Evolutionary conservation across 345 rosid genomes (phyloP).

Genomic region (Geranium brycei): DNA sequence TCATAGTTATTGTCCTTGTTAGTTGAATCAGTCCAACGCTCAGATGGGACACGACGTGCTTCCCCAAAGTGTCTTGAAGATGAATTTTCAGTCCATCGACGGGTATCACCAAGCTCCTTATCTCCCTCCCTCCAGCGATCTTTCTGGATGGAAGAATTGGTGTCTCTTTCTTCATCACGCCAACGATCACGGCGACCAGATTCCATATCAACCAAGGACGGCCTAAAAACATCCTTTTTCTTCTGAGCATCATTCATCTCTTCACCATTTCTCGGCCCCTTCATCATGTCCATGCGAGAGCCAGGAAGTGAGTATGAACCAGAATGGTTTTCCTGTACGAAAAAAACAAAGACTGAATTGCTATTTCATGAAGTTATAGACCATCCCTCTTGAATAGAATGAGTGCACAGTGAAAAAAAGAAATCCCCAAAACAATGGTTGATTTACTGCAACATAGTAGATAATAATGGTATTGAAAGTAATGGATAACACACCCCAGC

Average conservation of each 20-base stretch:
- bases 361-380: background rate
- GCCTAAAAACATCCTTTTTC: constrained; percentile 75
- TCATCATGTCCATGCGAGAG: constrained; percentile 28
- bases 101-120: constrained; percentile 58
- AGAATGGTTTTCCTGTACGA: constrained; percentile 43
- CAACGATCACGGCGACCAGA: constrained; percentile 70
- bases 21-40: constrained; percentile 68
- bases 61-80: constrained; percentile 53
- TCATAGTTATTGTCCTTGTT: constrained; percentile 60
- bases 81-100: constrained; percentile 61
- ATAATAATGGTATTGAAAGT: background rate
- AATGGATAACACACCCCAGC: constrained; percentile 44
- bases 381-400: background rate
- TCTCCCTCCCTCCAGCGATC: constrained; percentile 83
- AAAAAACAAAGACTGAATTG: background rate
- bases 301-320: constrained; percentile 26
- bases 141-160: constrained; percentile 44
- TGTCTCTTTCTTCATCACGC: constrained; percentile 96
- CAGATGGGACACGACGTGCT: constrained; percentile 56
- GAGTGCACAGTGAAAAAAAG: background rate
- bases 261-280: constrained; percentile 42
- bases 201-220: constrained; percentile 73
- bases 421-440: background rate
- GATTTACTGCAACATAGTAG: background rate
- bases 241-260: constrained; percentile 46